These are phyloP conservation scores for Diaporthe nobilis DNA, from an alignment of 2,329 filamentous ascomycete genomes.

Conservation along the genomic window DNA sequence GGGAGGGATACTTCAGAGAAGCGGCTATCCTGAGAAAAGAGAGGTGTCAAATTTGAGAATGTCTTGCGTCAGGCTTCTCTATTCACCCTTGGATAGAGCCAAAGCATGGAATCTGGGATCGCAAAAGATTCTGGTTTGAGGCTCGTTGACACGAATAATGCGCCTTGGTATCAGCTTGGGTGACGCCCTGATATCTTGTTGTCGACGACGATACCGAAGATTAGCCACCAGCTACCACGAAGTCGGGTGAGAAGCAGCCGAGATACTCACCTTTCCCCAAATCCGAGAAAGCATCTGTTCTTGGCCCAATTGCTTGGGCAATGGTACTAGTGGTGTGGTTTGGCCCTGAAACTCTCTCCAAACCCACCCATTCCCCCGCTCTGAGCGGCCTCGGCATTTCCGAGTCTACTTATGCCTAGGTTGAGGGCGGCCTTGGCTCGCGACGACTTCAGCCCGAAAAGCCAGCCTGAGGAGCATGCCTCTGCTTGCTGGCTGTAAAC, in stretches of 20 bases:
- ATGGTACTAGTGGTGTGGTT: conserved; percentile 8
- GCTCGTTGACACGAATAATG: background rate
- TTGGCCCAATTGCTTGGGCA: conserved; percentile 17
- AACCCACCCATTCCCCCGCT: conserved; percentile 4
- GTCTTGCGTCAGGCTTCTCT: background rate
- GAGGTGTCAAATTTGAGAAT: background rate
- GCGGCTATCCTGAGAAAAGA: background rate
- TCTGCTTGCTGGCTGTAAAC: background rate
- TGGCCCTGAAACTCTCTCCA: conserved; percentile 25
- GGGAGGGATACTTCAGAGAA: background rate
- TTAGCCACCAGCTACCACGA: conserved; percentile 16
- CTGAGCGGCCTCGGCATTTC: conserved; percentile 2
- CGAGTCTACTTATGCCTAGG: background rate
- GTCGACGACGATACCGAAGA: background rate
- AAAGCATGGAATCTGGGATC: no score
- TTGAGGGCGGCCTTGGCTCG: conserved; percentile 13
- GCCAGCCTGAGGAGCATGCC: background rate
- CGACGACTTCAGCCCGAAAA: conserved; percentile 16
- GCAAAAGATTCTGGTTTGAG: background rate
- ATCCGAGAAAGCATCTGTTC: background rate
- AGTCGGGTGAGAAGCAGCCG: conserved; percentile 3
- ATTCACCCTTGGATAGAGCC: background rate
- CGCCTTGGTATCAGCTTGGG: background rate
- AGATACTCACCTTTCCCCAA: background rate
- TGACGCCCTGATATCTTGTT: background rate